These are phyloP conservation scores for Ophiorrhiza pumila DNA, from an alignment of 257 asterid genomes.

Conservation along the genomic window DNA sequence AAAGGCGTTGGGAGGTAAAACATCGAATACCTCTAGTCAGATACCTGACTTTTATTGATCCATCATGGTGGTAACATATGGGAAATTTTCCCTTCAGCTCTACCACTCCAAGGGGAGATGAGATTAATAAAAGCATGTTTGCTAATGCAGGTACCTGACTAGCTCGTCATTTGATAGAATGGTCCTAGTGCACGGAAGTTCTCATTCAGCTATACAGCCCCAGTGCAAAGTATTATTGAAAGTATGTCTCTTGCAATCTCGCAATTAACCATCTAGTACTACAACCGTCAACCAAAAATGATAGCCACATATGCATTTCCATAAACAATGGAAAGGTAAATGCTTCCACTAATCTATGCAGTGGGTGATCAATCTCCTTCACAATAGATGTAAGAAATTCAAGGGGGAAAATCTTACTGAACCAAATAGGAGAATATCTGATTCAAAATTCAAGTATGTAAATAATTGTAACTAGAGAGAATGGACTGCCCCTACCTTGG, in stretches of 20 bases:
- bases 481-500: conserved; percentile 52
- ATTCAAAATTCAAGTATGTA: background rate
- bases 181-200: background rate
- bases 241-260: background rate
- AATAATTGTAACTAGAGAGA: background rate
- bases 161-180: too few relatives aligned
- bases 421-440: background rate
- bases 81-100: too few relatives aligned
- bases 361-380: background rate
- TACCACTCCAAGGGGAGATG: background rate
- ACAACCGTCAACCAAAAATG: background rate
- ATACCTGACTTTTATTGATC: background rate
- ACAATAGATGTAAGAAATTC: background rate
- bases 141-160: background rate
- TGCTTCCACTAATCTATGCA: background rate
- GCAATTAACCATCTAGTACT: background rate
- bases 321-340: background rate
- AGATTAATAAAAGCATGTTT: background rate
- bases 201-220: background rate
- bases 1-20: background rate
- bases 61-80: background rate
- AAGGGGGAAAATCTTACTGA: background rate
- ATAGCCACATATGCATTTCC: background rate
- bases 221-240: too few relatives aligned
- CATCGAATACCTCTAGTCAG: background rate